phyloP scores from a whole-genome alignment of 2,329 filamentous ascomycete species.

The Clonostachys rosea region DNA sequence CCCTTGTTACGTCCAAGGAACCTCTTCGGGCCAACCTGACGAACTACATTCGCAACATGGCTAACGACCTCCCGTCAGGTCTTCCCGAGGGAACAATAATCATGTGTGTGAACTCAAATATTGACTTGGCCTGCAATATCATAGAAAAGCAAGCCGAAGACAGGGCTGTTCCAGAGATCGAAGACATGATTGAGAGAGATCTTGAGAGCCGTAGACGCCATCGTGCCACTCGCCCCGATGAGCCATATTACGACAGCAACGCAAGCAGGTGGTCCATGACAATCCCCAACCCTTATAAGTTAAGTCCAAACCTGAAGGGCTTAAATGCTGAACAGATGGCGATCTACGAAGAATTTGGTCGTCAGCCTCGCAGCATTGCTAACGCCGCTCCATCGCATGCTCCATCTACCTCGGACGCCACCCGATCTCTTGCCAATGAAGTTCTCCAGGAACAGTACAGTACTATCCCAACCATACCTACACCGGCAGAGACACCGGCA shows the following conservation, averaged over 20 bases:
- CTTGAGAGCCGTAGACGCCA: conserved; percentile 75
- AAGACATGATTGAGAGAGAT: conserved; percentile 83
- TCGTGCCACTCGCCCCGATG: conserved; percentile 68
- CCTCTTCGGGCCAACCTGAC: conserved; percentile 94
- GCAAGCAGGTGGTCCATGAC: conserved; percentile 90
- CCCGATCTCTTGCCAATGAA: conserved; percentile 58
- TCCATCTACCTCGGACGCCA: conserved; percentile 55
- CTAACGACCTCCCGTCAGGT: conserved; percentile 67
- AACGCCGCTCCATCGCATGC: conserved; percentile 50
- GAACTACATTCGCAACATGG: conserved; percentile 82
- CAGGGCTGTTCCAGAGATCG: conserved; percentile 88
- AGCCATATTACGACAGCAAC: conserved; percentile 76
- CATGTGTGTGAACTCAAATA: conserved; percentile 98
- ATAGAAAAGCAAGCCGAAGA: conserved; percentile 96
- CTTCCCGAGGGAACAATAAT: conserved; percentile 92
- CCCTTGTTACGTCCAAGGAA: conserved; percentile 97
- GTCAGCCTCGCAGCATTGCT: conserved; percentile 66
- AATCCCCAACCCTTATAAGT: conserved; percentile 89
- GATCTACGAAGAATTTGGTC: conserved; percentile 94
- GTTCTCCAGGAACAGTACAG: conserved; percentile 59
- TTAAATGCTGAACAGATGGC: conserved; percentile 89
- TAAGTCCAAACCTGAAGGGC: conserved; percentile 64
- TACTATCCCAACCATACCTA: conserved; percentile 51
- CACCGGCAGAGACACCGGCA: conserved; percentile 54
- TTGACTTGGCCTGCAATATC: conserved; percentile 87